phyloP scores from a whole-genome alignment of 2,329 filamentous ascomycete genomes.

The Aspergillus sclerotialis region DNA sequence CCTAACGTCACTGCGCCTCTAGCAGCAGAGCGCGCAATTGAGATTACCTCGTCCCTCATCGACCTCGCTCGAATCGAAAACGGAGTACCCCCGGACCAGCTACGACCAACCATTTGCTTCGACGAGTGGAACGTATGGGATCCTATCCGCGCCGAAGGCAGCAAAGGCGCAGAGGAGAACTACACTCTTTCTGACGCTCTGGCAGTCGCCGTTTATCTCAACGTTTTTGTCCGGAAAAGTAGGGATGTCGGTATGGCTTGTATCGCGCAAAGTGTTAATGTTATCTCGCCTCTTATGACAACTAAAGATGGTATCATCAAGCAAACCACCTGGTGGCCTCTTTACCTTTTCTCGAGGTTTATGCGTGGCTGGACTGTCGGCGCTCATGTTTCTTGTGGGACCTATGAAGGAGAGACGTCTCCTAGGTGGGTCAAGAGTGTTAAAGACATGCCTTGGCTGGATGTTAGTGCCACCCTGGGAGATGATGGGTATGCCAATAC shows the following conservation, averaged over 20 bases:
- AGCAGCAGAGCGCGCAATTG: conserved; percentile 65
- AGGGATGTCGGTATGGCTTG: conserved; percentile 69
- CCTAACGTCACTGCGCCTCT: conserved; percentile 57
- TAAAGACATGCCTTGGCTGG: conserved; percentile 59
- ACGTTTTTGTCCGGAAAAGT: conserved; percentile 68
- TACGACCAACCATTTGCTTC: conserved; percentile 66
- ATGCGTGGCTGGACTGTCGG: conserved; percentile 68
- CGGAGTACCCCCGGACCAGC: conserved; percentile 46
- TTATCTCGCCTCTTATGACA: conserved; percentile 72
- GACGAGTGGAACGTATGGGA: conserved; percentile 87
- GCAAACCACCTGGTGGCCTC: conserved; percentile 70
- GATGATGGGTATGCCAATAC: conserved; percentile 57
- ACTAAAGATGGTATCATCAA: conserved; percentile 55
- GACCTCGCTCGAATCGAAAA: conserved; percentile 69
- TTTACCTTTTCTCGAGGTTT: conserved; percentile 61
- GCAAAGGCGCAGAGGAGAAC: conserved; percentile 63
- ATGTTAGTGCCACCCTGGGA: conserved; percentile 33
- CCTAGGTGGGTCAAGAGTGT: conserved; percentile 34
- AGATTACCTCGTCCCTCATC: conserved; percentile 61
- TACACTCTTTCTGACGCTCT: conserved; percentile 71
- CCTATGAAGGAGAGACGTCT: conserved; percentile 55
- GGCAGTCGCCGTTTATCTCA: conserved; percentile 68
- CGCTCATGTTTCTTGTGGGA: conserved; percentile 55
- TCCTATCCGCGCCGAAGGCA: conserved; percentile 62
- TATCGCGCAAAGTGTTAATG: conserved; percentile 71